Evolutionary conservation across 75 land plant species (phyloP).

Genomic region (Selaginella moellendorffii): DNA sequence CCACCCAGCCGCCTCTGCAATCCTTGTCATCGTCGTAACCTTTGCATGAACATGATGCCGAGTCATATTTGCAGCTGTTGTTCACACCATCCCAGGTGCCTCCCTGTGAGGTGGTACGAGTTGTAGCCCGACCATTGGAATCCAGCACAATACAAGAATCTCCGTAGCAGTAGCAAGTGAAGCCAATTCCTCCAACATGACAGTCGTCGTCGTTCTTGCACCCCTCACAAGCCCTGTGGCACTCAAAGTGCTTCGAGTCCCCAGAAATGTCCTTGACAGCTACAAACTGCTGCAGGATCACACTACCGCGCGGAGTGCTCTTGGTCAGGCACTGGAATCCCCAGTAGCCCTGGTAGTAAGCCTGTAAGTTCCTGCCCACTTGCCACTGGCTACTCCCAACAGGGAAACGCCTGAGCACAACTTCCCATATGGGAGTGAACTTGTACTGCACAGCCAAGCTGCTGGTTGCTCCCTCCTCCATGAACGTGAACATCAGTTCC

Average conservation of each 20-base stretch:
- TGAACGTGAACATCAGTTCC: background rate
- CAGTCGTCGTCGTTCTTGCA: background rate
- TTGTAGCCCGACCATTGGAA: background rate
- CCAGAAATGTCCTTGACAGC: background rate
- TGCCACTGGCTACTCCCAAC: background rate
- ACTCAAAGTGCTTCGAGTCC: background rate
- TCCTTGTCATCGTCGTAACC: background rate
- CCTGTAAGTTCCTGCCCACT: background rate
- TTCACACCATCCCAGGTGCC: background rate
- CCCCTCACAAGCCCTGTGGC: background rate
- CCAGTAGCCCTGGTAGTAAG: background rate
- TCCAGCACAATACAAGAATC: background rate
- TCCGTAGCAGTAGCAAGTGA: background rate
- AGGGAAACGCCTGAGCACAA: background rate
- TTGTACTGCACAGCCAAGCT: background rate
- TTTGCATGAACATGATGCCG: background rate
- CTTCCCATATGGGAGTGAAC: background rate
- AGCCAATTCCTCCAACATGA: background rate
- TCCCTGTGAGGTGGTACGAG: background rate
- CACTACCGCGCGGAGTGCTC: background rate
- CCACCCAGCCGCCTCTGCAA: background rate
- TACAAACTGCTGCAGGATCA: background rate
- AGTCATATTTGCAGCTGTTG: background rate
- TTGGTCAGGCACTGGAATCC: background rate
- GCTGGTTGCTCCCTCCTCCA: background rate